phyloP scores from a whole-genome alignment of 1,284 basidiomycete genomes.

The Ganoderma leucocontextum region DNA sequence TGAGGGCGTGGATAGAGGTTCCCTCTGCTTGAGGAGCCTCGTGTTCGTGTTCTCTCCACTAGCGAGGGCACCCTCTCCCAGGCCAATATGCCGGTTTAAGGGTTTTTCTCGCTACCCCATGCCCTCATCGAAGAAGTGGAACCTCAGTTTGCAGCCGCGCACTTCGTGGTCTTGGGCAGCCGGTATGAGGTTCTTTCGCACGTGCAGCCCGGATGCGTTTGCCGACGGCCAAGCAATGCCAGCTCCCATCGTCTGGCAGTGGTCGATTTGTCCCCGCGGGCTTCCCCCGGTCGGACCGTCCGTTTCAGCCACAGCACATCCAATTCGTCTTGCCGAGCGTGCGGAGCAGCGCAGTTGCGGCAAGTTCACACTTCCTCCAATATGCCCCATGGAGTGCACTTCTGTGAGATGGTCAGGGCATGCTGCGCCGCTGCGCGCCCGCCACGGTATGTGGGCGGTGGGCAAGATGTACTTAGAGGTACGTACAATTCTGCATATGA shows the following conservation, averaged over 20 bases:
- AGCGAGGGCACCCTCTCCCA: background rate
- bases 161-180: slow-evolving; percentile 3
- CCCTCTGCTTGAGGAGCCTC: background rate
- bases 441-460: slow-evolving; percentile 8
- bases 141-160: slow-evolving; percentile 8
- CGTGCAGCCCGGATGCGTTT: slow-evolving; percentile 14
- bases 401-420: slow-evolving; percentile 21
- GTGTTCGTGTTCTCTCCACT: background rate
- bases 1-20: background rate
- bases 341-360: slow-evolving; percentile 16
- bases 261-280: slow-evolving; percentile 8
- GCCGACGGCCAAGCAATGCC: slow-evolving; percentile 4
- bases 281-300: slow-evolving; percentile 17
- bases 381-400: slow-evolving; percentile 10
- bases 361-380: slow-evolving; percentile 16
- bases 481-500: slow-evolving; percentile 13
- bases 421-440: slow-evolving; percentile 12
- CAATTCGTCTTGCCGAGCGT: background rate
- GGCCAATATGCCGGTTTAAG: slow-evolving; percentile 8
- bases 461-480: background rate
- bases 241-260: slow-evolving; percentile 4
- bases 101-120: background rate
- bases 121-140: slow-evolving; percentile 7
- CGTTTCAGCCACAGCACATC: slow-evolving; percentile 6
- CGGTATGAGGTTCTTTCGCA: slow-evolving; percentile 15